Percentiles rank a stretch among this genome's conserved stretches.
phyloP scores from a whole-genome alignment of 1,284 basidiomycete species.

The Ceratobasidium sp. region DNA sequence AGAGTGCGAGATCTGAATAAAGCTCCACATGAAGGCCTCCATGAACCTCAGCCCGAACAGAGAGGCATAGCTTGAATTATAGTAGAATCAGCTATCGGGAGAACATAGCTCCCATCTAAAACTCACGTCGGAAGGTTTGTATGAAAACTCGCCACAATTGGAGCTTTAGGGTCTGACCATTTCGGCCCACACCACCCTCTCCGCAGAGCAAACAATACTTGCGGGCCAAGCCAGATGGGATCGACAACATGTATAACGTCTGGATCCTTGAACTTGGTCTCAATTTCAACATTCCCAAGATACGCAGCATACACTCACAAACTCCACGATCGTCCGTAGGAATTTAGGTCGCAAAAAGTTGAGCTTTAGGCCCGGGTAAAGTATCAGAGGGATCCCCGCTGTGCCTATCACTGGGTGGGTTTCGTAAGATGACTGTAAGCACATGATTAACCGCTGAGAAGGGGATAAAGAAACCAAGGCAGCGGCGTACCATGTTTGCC shows the following conservation, averaged over 20 bases:
- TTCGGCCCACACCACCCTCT: constrained; percentile 56
- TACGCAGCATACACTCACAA: constrained; percentile 47
- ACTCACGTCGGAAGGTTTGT: constrained; percentile 60
- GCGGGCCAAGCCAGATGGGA: constrained; percentile 66
- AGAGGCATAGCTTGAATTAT: neutral
- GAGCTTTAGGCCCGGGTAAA: constrained; percentile 65
- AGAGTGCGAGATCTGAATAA: constrained; percentile 28
- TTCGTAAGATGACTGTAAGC: constrained; percentile 57
- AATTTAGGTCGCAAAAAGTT: constrained; percentile 67
- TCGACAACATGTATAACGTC: constrained; percentile 65
- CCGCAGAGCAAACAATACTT: constrained; percentile 57
- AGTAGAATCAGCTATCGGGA: constrained; percentile 57
- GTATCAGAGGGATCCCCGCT: constrained; percentile 62
- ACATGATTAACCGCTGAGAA: neutral
- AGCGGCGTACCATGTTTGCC: constrained; percentile 56
- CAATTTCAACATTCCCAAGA: neutral
- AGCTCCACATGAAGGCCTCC: constrained; percentile 42
- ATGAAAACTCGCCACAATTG: constrained; percentile 64
- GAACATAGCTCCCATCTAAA: constrained; percentile 50
- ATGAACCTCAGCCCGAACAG: constrained; percentile 40
- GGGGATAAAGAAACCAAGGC: neutral
- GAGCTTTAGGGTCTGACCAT: constrained; percentile 54
- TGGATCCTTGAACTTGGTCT: constrained; percentile 54
- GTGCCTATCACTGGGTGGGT: constrained; percentile 65
- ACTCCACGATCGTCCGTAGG: constrained; percentile 58